phyloP scores from a whole-genome alignment of 208 protist species.

The Leishmania guyanensis region DNA sequence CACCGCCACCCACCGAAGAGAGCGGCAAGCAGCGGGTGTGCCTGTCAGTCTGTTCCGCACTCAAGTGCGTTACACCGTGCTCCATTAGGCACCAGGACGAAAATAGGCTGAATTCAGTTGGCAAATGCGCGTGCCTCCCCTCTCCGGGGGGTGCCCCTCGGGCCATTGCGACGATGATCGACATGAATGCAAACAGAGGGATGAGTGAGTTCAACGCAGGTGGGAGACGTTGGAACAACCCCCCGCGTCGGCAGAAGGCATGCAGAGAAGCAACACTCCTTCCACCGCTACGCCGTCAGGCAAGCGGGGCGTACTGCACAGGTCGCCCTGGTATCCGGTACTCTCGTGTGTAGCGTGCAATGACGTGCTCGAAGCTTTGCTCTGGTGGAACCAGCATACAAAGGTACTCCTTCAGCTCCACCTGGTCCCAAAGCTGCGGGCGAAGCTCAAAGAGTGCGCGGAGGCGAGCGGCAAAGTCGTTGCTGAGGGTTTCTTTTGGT shows the following conservation, averaged over 20 bases:
- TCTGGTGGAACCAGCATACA: slow-evolving; percentile 46
- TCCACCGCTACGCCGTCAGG: not conserved
- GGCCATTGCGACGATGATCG: not conserved
- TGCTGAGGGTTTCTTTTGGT: slow-evolving; percentile 43
- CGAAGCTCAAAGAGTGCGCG: slow-evolving; percentile 57
- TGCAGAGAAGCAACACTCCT: not conserved
- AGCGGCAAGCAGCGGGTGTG: not conserved
- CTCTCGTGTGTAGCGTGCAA: slow-evolving; percentile 60
- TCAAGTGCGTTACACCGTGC: not conserved
- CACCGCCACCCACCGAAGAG: not conserved
- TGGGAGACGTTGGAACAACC: not conserved
- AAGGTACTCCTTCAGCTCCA: slow-evolving; percentile 57
- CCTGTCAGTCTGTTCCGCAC: not conserved
- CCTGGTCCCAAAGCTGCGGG: slow-evolving; percentile 46
- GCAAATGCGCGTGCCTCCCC: not conserved
- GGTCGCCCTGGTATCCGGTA: slow-evolving; percentile 65
- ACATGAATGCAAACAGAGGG: not conserved
- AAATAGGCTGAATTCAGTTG: not conserved
- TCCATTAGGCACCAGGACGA: not conserved
- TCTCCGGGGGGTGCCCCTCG: not conserved
- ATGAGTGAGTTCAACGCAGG: too few species aligned
- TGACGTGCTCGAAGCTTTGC: slow-evolving; percentile 56
- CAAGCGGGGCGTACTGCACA: slow-evolving; percentile 54
- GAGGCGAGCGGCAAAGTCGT: slow-evolving; percentile 42
- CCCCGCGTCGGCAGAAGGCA: not conserved